phyloP scores from a whole-genome alignment of 1,284 basidiomycete species.

The Phellopilus nigrolimitatus region DNA sequence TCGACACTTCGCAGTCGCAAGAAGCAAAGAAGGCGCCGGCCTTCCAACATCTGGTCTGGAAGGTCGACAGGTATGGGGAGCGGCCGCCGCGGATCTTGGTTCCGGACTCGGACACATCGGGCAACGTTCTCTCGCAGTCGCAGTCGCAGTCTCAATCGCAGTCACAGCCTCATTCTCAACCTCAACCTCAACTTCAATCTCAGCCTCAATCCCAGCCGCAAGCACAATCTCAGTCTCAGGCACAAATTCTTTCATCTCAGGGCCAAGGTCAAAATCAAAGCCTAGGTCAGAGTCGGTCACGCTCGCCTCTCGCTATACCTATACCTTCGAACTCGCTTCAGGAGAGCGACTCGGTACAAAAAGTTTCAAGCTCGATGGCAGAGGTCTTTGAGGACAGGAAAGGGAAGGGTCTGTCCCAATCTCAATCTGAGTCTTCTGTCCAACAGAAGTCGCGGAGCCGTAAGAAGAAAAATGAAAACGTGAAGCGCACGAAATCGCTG shows the following conservation, averaged over 20 bases:
- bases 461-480: too few relatives aligned
- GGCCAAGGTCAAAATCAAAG: background rate
- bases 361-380: too few relatives aligned
- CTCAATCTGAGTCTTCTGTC: too few relatives aligned
- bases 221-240: conserved; percentile 1
- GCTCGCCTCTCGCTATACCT: background rate
- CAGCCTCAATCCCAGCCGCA: conserved; percentile 6
- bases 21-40: too few relatives aligned
- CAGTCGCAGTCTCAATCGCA: conserved; percentile 17
- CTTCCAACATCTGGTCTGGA: too few relatives aligned
- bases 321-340: too few relatives aligned
- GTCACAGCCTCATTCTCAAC: background rate
- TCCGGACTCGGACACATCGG: conserved; percentile 18
- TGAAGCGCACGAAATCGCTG: too few relatives aligned
- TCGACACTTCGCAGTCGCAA: conserved; percentile 3
- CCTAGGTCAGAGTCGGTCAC: background rate
- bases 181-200: too few relatives aligned
- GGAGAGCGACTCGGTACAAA: too few relatives aligned
- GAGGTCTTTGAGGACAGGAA: too few relatives aligned
- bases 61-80: background rate
- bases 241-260: background rate
- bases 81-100: conserved; percentile 12
- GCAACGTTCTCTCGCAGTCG: conserved; percentile 4
- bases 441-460: too few relatives aligned
- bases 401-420: too few relatives aligned